Evolutionary conservation across 2,329 filamentous ascomycete species (phyloP).

Genomic region (Herpomyces periplanetae): DNA sequence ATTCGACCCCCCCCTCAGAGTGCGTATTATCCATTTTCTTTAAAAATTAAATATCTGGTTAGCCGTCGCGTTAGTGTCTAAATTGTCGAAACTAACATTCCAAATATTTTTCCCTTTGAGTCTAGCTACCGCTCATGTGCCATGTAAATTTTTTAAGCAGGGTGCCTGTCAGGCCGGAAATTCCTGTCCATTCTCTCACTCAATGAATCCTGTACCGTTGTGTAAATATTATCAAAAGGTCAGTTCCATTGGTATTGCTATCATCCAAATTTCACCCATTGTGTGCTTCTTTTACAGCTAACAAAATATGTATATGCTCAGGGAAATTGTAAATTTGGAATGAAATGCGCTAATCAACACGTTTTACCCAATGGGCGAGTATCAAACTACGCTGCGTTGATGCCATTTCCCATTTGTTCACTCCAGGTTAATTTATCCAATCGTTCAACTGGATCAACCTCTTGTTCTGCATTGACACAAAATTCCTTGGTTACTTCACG

Average conservation of each 20-base stretch:
- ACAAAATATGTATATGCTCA: slow-evolving; percentile 9
- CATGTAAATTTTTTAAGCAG: slow-evolving; percentile 96
- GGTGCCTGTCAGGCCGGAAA: slow-evolving; percentile 81
- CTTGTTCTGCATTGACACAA: too few relatives aligned
- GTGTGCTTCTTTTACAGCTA: slow-evolving; percentile 2
- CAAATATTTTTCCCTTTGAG: too few relatives aligned
- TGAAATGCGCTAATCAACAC: slow-evolving; percentile 86
- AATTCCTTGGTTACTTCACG: too few relatives aligned
- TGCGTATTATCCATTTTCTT: too few relatives aligned
- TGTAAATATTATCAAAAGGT: slow-evolving; percentile 99
- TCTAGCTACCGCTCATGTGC: slow-evolving; percentile 70
- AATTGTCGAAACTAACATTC: too few relatives aligned
- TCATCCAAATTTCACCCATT: not conserved
- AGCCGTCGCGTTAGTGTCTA: too few relatives aligned
- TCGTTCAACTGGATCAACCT: too few relatives aligned
- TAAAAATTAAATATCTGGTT: too few relatives aligned
- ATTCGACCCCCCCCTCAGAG: too few relatives aligned
- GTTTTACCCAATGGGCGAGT: slow-evolving; percentile 74
- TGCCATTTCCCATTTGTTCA: too few relatives aligned
- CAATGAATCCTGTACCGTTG: slow-evolving; percentile 37
- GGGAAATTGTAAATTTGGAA: slow-evolving; percentile 96
- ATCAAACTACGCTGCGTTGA: too few relatives aligned
- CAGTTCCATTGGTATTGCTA: slow-evolving; percentile 3
- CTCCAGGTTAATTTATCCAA: too few relatives aligned
- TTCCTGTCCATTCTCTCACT: slow-evolving; percentile 84